Evolutionary conservation across 2,329 filamentous ascomycete species (phyloP).

Genomic region (Sporothrix luriei): DNA sequence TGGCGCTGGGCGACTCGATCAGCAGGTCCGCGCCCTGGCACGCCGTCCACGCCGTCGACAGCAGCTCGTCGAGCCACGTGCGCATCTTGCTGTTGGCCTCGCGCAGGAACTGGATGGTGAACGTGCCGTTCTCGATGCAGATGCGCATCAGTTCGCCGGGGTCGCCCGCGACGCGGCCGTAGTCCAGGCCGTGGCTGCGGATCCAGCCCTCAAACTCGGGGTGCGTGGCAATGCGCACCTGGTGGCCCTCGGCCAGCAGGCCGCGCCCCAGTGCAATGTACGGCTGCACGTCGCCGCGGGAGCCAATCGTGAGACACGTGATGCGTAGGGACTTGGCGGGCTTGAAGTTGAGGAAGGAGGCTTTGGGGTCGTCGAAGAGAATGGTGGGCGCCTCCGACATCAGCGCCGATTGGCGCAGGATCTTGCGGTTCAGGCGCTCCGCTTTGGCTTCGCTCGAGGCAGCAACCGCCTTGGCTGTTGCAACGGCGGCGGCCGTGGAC

Average conservation of each 20-base stretch:
- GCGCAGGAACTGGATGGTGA: slow-evolving; percentile 85
- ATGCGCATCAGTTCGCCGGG: slow-evolving; percentile 93
- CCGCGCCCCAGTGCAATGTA: slow-evolving; percentile 97
- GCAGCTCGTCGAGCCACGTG: slow-evolving; percentile 89
- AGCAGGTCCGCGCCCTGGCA: slow-evolving; percentile 87
- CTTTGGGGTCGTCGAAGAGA: slow-evolving; percentile 83
- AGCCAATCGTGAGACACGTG: slow-evolving; percentile 94
- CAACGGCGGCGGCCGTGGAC: background rate
- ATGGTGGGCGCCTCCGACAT: slow-evolving; percentile 69
- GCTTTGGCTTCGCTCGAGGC: background rate
- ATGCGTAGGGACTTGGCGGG: slow-evolving; percentile 76
- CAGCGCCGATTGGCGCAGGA: slow-evolving; percentile 52
- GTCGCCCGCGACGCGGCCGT: slow-evolving; percentile 83
- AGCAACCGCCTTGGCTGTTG: background rate
- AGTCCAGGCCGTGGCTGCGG: slow-evolving; percentile 89
- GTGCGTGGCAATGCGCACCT: slow-evolving; percentile 85
- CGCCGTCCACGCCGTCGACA: slow-evolving; percentile 77
- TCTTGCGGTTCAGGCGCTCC: slow-evolving; percentile 46
- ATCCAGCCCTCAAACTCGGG: slow-evolving; percentile 88
- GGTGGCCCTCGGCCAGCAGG: slow-evolving; percentile 83
- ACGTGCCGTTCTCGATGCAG: slow-evolving; percentile 96
- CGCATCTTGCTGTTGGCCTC: slow-evolving; percentile 88
- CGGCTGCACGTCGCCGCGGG: slow-evolving; percentile 92
- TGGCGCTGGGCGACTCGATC: slow-evolving; percentile 93
- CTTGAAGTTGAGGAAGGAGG: slow-evolving; percentile 89